Base-by-base conservation (phyloP, 805 yeast genomes). In the Metschnikowia cubensis region DNA sequence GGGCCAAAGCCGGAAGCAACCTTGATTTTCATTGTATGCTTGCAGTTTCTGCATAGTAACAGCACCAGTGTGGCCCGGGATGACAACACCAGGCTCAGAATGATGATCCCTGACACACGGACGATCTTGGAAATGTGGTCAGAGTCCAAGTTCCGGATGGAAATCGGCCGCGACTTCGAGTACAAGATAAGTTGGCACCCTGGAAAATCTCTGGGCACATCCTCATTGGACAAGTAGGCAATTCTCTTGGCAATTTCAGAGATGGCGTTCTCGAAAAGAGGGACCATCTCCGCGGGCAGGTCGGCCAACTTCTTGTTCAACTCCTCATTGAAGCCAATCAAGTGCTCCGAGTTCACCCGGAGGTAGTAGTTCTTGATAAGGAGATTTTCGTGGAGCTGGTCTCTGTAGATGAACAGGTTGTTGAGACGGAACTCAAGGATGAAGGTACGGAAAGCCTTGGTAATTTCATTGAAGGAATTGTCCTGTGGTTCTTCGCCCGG, bases 41-140 rank as follows among this genome's bases (percentile, higher is more conserved):
- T 81, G 70, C 99, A 94, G 47, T 80, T 77, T 53, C 96, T 81
- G 70, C 99, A 94, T 78, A 91, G 83, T 49, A 94, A 72, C 56
- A 87, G 90, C 31, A 91, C 82, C 49, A 75, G 76, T 0, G 96
- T 87, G 22, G 98, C 96, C 60, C 94, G 83, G 1, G 97, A 90
- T 33, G 86, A 76, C 49, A 94, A 76, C 29, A 95, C 91, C 3
- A 96, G 87, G 1, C 97, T 87, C 45, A 95, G 85, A 51, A 94
- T 92, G 59, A 94, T 80, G 60, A 94, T 94, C 31, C 99, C 99
- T 18, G 96, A 87, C 40, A 94, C 81, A 49, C 96, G 77, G 34
- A 94, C 92, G 48, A 94, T 85, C 65, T 89, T 88, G 22, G 97
- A 83, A 53, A 94, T 90, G 64, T 89, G 89, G 43, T 85, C 88